These are phyloP conservation scores for Curvularia sp. DNA, from an alignment of 2,329 filamentous ascomycete species.

Conservation along the genomic window DNA sequence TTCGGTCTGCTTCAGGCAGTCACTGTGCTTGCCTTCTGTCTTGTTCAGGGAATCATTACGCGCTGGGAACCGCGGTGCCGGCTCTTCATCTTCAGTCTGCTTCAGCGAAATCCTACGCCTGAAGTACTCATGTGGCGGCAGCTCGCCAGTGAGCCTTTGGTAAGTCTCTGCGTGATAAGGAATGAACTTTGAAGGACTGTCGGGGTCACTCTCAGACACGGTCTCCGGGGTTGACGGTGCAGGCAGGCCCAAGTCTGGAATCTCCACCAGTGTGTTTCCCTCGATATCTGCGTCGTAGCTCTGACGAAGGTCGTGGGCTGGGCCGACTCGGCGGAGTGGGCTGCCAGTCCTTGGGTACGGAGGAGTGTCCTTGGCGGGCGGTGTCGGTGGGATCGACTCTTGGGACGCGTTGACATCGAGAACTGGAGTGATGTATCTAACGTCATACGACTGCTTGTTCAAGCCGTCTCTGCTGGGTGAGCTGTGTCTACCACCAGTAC, in stretches of 20 bases:
- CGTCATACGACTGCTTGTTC: conserved; percentile 5
- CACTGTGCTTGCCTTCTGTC: conserved; percentile 14
- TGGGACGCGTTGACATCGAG: conserved; percentile 7
- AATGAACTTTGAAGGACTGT: conserved; percentile 36
- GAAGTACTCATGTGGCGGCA: too few species aligned
- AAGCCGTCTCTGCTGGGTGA: conserved; percentile 19
- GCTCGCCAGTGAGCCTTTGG: conserved; percentile 23
- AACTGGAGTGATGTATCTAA: too few species aligned
- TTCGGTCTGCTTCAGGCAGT: not conserved
- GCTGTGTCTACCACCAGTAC: conserved; percentile 5
- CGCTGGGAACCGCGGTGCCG: conserved; percentile 28
- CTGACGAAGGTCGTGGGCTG: conserved; percentile 24
- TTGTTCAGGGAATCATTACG: conserved; percentile 17
- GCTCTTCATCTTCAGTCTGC: conserved; percentile 12
- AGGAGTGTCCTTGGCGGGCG: conserved; percentile 55
- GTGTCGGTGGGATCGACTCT: conserved; percentile 47
- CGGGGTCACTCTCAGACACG: conserved; percentile 18
- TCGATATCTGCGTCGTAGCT: conserved; percentile 18
- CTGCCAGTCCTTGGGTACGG: conserved; percentile 20
- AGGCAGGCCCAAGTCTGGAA: conserved; percentile 27
- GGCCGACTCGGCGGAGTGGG: conserved; percentile 28
- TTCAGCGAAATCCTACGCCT: too few species aligned
- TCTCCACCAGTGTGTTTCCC: conserved; percentile 16
- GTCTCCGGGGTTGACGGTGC: conserved; percentile 18
- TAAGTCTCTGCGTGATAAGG: conserved; percentile 39